Base-by-base conservation (phyloP, 768 basidiomycete genomes). In the Lepiota brunneoincarnata region DNA sequence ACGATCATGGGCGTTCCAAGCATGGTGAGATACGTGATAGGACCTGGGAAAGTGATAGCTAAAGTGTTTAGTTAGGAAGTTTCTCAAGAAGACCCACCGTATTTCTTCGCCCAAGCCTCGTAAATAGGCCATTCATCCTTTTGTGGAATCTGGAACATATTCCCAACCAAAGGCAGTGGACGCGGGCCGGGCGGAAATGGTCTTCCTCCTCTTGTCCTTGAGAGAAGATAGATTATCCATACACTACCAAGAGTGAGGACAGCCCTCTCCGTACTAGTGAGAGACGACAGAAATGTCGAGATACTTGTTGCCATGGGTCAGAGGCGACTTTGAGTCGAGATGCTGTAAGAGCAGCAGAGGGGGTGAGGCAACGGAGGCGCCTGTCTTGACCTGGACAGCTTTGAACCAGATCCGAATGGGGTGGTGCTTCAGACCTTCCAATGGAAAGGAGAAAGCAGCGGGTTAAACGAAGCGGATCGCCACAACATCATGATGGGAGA, bases 291-390 rank as follows among this genome's bases (percentile, higher is more conserved):
- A 4, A 24, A 45, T 28, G 12, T 28, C 2, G 23, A 28, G 11
- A 28, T 28, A 45, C 17, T 45, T 44, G 43, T 45, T 28, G 24
- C 20, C 41, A 43, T 43, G n/a, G 43, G 14, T 26, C 14, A 10
- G 17, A 86, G 82, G 55, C 85, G 83, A 40, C 31, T 58, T 67
- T 23, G 20, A 20, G 24, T 43, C 41, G 26, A 28, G 26, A 7
- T 28, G 26, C 26, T 31, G 31, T 31, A 10, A 9, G 7, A 31
- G 31, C 31, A 31, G 31, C 31, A 31, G 31, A 31, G 3, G 11
- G 7, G 31, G 31, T 31, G 7, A 31, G 11, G 7, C 7, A 31
- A 31, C 7, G 31, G 31, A 31, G 31, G 31, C 7, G 31, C 7
- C 11, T 31, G 31, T 9, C 11, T 31, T 31, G 26, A 31, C 31